Percentiles rank a stretch among this genome's conserved stretches.
Conservation (phyloP, 2,329 filamentous ascomycete species). For the Ceratocystis huliohia region DNA sequence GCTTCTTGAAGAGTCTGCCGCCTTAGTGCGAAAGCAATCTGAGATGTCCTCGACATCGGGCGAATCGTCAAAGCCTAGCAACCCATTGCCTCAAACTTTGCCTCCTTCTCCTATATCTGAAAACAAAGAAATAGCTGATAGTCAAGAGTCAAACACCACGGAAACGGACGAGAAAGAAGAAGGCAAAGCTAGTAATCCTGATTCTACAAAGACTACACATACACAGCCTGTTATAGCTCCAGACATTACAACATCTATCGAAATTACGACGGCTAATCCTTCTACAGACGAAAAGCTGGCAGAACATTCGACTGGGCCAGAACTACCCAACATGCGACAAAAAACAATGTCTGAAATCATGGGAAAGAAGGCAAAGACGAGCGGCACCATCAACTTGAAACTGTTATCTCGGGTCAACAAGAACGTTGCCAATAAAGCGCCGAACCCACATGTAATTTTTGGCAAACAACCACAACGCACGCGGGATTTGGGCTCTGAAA, state of each 20-base stretch:
- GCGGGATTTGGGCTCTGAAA: conserved; percentile 32
- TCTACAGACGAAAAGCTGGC: not conserved
- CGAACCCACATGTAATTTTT: conserved; percentile 49
- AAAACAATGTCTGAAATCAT: conserved; percentile 19
- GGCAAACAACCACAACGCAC: conserved; percentile 48
- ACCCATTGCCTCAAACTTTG: not conserved
- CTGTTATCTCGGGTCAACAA: conserved; percentile 29
- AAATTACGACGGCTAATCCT: not conserved
- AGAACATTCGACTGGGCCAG: not conserved
- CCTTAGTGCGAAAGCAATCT: conserved; percentile 2
- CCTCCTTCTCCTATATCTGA: conserved; percentile 4
- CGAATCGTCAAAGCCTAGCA: not conserved
- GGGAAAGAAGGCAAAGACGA: conserved; percentile 2
- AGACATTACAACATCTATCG: not conserved
- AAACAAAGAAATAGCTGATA: not conserved
- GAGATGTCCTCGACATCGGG: not conserved
- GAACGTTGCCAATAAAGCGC: conserved; percentile 44
- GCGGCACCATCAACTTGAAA: not conserved
- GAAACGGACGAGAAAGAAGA: not conserved
- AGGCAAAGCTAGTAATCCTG: not conserved
- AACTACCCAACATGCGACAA: conserved; percentile 11
- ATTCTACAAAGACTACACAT: not conserved
- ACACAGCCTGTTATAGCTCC: not conserved
- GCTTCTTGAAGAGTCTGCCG: conserved; percentile 15
- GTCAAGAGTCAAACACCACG: not conserved